Base-by-base conservation (phyloP, 257 asterid genomes). In the Eustoma russellianum region DNA sequence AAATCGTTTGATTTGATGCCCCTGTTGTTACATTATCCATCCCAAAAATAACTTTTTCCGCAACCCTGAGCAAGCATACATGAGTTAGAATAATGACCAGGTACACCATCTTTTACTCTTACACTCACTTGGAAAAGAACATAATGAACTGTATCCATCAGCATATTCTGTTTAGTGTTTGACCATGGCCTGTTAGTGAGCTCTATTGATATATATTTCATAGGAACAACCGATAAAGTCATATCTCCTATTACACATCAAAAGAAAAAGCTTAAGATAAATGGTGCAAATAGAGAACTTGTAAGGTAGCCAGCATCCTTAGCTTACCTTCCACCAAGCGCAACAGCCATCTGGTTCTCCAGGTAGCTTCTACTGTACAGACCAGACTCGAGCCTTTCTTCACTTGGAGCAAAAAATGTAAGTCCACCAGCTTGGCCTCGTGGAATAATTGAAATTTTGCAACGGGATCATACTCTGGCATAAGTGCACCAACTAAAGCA, bases 371-470 rank as follows among this genome's bases (percentile, higher is more conserved):
- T 76, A 66, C 99, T 88, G 81, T 92, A 92, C 61, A 92, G 61
- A 16, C 97, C 99, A 0, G 97, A 92, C 70, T 92, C 99, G 5
- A 92, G 93, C 68, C 99, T 80, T 78, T 92, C 99, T 70, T 92
- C 99, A 62, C 99, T 92, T 10, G 99, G 97, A 55, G 99, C 99
- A 48, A 92, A 92, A 61, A 92, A 92, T 49, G 97, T 92, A 34
- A 92, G 95, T 7, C 99, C 99, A 19, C 99, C 99, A 7, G 99
- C 99, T 70, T 92, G 99, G 61, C 99, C 99, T 51, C 99, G 99
- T 19, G 99, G 99, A 69, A 92, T 88, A 61, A 92, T 92, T 13
- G 99, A 92, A 76, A 92, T 92, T 55, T 92, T 92, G 99, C 99
- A 52, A 92, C 99, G 1, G 99, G 97, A 64, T 92, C 99, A 48